These are phyloP conservation scores for Podospora didyma DNA, from an alignment of 495 filamentous ascomycete genomes.

Conservation along the genomic window DNA sequence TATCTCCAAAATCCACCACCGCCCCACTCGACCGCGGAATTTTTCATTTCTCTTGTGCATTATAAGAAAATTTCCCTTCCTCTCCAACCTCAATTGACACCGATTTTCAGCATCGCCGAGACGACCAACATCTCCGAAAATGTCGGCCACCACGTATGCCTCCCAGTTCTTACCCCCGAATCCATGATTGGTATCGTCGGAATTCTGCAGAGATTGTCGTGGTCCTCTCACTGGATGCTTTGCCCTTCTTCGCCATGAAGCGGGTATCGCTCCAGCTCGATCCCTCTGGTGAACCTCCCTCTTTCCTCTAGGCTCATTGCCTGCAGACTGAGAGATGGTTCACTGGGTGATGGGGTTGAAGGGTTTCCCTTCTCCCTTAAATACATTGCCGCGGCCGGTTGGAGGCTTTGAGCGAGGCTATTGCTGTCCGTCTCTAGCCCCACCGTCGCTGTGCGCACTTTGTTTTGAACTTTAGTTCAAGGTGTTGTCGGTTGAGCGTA, in stretches of 20 bases:
- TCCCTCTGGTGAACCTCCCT: constrained; percentile 61
- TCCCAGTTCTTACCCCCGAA: constrained; percentile 39
- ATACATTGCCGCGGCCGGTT: constrained; percentile 62
- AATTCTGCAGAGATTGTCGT: constrained; percentile 60
- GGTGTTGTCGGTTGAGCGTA: constrained; percentile 2
- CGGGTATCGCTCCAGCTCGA: constrained; percentile 68
- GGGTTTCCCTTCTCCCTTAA: constrained; percentile 72
- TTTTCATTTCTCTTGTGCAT: constrained; percentile 11
- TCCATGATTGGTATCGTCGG: constrained; percentile 48
- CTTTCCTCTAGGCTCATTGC: constrained; percentile 44
- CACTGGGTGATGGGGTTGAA: constrained; percentile 78
- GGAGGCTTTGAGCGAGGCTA: neutral
- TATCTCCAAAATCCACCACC: neutral
- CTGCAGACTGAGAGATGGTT: constrained; percentile 50
- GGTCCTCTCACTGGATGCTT: constrained; percentile 72
- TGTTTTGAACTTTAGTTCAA: constrained; percentile 6
- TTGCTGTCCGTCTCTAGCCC: neutral
- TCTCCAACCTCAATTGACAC: constrained; percentile 5
- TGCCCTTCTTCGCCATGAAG: constrained; percentile 25
- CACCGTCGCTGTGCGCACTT: neutral
- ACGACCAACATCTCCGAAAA: constrained; percentile 40
- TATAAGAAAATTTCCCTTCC: constrained; percentile 17
- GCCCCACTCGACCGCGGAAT: constrained; percentile 19
- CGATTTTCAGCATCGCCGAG: constrained; percentile 10
- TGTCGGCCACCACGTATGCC: constrained; percentile 63